These are phyloP conservation scores for Rhodotorula sp. DNA, from an alignment of 1,284 basidiomycete genomes.

Conservation along the genomic window DNA sequence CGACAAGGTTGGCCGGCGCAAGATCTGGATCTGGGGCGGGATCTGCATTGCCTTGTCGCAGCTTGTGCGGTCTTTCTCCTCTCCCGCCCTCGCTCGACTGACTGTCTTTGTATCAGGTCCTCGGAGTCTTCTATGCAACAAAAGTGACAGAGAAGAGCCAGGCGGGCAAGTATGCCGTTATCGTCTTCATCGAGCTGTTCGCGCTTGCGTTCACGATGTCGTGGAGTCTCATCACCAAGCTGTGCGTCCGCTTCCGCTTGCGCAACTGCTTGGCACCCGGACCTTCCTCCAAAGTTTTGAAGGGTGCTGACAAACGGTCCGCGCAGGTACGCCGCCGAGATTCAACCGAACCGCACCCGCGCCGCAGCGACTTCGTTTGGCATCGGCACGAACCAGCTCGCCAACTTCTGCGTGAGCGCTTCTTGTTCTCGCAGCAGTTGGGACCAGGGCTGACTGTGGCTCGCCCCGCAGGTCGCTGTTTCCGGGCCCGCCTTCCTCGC, in stretches of 20 bases:
- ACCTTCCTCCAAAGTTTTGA: too few species aligned
- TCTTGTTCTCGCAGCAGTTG: constrained; percentile 34
- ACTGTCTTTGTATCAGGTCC: constrained; percentile 38
- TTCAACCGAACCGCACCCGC: constrained; percentile 55
- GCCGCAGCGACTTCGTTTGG: constrained; percentile 53
- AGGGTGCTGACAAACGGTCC: too few species aligned
- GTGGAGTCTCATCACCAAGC: constrained; percentile 21
- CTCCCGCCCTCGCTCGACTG: too few species aligned
- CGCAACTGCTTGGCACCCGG: constrained; percentile 31
- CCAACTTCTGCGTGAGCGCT: constrained; percentile 57
- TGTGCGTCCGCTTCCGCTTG: background rate
- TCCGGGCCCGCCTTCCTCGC: constrained; percentile 53
- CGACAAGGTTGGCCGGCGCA: constrained; percentile 13
- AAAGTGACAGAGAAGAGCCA: constrained; percentile 32
- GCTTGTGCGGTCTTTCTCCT: constrained; percentile 36
- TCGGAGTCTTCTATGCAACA: constrained; percentile 56
- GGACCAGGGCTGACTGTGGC: background rate
- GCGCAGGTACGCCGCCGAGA: constrained; percentile 52
- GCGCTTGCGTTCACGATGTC: constrained; percentile 9
- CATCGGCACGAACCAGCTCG: constrained; percentile 48
- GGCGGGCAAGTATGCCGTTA: constrained; percentile 55
- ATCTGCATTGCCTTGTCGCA: constrained; percentile 53
- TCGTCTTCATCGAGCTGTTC: constrained; percentile 56
- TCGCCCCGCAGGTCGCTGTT: constrained; percentile 1
- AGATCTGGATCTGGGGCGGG: constrained; percentile 55